Evolutionary conservation across 768 basidiomycete species (phyloP), one percentile per base, ranked within the genome.

Genomic region (Tulasnella sp.): DNA sequence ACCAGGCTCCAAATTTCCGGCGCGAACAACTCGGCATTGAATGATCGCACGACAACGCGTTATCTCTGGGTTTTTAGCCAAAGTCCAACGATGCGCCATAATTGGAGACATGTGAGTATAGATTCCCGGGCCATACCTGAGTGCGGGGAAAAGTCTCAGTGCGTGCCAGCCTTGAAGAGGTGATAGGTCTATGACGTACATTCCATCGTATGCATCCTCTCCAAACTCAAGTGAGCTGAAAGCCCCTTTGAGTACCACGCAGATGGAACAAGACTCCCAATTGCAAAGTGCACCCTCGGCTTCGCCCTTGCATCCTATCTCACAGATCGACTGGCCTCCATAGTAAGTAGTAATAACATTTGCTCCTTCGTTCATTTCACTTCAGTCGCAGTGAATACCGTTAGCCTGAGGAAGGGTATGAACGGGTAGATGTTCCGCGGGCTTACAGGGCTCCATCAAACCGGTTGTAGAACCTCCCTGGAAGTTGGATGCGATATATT

Each of bases 51-150:
- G 72, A 12, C 34, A 73, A 22, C 31, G 31, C 8, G 42, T 73
- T 20, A 37, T 34, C 20, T 37, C 72, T 73, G 34, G 72, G 72
- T 44, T 54, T 54, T 54, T 54, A 9, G 54, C 72, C 20, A 73
- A 22, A 6, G 72, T 73, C 20, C 20, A 73, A 37, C 72, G 72
- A 73, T 73, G 72, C 24, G 72, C 72, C 72, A 73, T 73, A 18
- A 6, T 14, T 20, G 72, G 72, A 44, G 72, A 20, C 0, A 37
- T 5, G 34, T 37, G 42, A 16, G 31, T 73, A 44, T 73, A 73
- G 72, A 73, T 44, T 73, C 72, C 72, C 34, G 34, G 7, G 31
- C 72, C 72, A 37, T 73, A 44, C 1, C 72, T 73, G 24, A 28
- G 24, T 8, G 54, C 5, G n/a, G 24, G 24, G 24, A 24, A 54